Evolutionary conservation across 2,329 filamentous ascomycete species (phyloP).

Genomic region (Alternaria brassicicola): DNA sequence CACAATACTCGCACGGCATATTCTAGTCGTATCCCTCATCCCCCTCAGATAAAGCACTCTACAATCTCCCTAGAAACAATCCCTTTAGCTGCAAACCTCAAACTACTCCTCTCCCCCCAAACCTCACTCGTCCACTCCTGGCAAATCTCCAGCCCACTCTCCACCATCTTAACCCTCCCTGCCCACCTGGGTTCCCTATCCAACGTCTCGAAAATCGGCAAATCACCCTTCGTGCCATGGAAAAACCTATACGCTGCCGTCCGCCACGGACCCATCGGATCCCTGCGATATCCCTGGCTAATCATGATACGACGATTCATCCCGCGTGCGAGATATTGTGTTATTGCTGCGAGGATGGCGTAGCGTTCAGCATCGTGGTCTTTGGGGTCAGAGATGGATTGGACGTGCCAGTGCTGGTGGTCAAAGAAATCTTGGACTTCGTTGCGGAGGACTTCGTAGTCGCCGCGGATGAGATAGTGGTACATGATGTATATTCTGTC

Average conservation of each 20-base stretch:
- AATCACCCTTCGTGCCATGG: not conserved
- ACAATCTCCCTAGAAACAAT: not conserved
- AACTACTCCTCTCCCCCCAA: not conserved
- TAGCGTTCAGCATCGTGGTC: not conserved
- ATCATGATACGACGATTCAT: not conserved
- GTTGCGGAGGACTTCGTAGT: not conserved
- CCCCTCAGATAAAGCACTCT: not conserved
- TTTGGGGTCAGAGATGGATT: not conserved
- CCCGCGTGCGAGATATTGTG: not conserved
- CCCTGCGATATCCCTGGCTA: not conserved
- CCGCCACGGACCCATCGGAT: not conserved
- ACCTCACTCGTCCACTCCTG: not conserved
- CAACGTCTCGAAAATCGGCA: not conserved
- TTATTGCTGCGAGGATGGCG: not conserved
- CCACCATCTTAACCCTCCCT: not conserved
- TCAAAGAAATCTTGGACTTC: constrained; percentile 5
- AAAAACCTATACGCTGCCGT: not conserved
- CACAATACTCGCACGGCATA: not conserved
- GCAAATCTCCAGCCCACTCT: not conserved
- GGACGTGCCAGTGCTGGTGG: not conserved
- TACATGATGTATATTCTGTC: constrained; percentile 4
- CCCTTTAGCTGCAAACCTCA: not conserved
- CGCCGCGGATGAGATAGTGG: not conserved
- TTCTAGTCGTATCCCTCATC: not conserved
- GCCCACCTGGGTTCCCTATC: not conserved